phyloP scores from a whole-genome alignment of 1,139 yeast genomes.

The Lodderomyces margitis region DNA sequence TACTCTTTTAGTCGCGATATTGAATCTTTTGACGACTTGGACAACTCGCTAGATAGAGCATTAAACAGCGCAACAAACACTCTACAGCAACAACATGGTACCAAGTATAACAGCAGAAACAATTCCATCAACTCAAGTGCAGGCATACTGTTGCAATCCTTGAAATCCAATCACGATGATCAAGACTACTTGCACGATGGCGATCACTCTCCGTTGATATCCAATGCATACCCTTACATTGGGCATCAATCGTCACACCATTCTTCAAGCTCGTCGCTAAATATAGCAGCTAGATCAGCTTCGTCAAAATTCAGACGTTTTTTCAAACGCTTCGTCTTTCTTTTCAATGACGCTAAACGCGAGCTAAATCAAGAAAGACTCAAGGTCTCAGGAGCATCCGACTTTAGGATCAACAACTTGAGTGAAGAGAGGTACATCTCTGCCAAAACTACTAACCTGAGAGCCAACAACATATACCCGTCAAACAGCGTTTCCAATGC shows the following conservation, averaged over 20 bases:
- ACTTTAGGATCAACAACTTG: slow-evolving; percentile 11
- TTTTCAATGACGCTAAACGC: slow-evolving; percentile 26
- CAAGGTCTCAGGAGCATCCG: slow-evolving; percentile 15
- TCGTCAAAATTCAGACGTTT: slow-evolving; percentile 17
- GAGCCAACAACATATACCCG: slow-evolving; percentile 42
- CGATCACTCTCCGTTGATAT: slow-evolving; percentile 33
- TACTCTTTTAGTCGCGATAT: slow-evolving; percentile 15
- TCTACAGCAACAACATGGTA: not conserved
- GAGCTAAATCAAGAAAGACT: slow-evolving; percentile 29
- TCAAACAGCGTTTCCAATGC: slow-evolving; percentile 91
- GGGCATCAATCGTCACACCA: not conserved
- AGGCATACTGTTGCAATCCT: slow-evolving; percentile 30
- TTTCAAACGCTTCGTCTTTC: slow-evolving; percentile 18
- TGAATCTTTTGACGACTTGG: slow-evolving; percentile 44
- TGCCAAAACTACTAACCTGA: slow-evolving; percentile 32
- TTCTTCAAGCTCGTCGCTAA: slow-evolving; percentile 20
- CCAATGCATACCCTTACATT: slow-evolving; percentile 13
- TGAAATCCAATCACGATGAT: slow-evolving; percentile 12
- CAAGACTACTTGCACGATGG: slow-evolving; percentile 9
- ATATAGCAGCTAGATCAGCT: slow-evolving; percentile 20
- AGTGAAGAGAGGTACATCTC: slow-evolving; percentile 32
- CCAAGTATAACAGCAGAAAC: slow-evolving; percentile 16
- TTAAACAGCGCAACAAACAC: slow-evolving; percentile 38
- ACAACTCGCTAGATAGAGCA: slow-evolving; percentile 43
- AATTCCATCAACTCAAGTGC: slow-evolving; percentile 27